phyloP scores from a whole-genome alignment of 495 filamentous ascomycete species.

The Aspergillus wentii region DNA sequence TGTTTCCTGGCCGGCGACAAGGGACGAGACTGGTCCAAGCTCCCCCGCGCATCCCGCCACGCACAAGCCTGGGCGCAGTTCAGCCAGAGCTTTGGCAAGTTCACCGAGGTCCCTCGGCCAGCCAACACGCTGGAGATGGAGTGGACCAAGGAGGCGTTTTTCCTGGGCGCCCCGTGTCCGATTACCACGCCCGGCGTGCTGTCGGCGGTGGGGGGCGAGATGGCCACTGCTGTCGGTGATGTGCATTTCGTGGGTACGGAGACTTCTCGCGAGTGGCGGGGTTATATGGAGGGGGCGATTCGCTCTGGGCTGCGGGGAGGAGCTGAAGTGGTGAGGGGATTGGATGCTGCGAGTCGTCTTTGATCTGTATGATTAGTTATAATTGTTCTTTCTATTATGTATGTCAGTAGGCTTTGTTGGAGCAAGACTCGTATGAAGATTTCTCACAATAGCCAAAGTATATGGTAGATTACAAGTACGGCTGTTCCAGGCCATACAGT shows the following conservation, averaged over 20 bases:
- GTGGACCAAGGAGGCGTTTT: slow-evolving; percentile 24
- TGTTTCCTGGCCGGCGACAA: slow-evolving; percentile 31
- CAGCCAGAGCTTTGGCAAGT: slow-evolving; percentile 3
- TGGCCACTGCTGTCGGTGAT: slow-evolving; percentile 21
- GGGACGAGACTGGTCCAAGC: slow-evolving; percentile 23
- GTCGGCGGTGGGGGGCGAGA: slow-evolving; percentile 10
- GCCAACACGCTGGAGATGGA: slow-evolving; percentile 18
- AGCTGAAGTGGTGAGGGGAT: slow-evolving; percentile 27
- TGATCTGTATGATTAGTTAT: too few species aligned
- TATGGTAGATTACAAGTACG: too few species aligned
- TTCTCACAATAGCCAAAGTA: too few species aligned
- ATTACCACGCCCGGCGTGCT: slow-evolving; percentile 17
- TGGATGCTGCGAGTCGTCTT: too few species aligned
- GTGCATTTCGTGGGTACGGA: slow-evolving; percentile 44
- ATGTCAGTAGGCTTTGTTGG: too few species aligned
- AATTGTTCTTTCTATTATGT: too few species aligned
- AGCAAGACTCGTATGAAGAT: too few species aligned
- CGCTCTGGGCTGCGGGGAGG: slow-evolving; percentile 28
- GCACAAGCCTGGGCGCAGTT: slow-evolving; percentile 8
- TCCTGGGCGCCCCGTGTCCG: slow-evolving; percentile 12
- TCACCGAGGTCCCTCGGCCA: slow-evolving; percentile 5
- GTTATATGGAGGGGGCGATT: slow-evolving; percentile 46
- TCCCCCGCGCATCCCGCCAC: slow-evolving; percentile 9
- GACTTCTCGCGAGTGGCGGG: slow-evolving; percentile 34
- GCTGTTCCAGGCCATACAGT: too few species aligned